Base-by-base conservation (phyloP, 768 basidiomycete genomes). In the Rhodocollybia butyracea region DNA sequence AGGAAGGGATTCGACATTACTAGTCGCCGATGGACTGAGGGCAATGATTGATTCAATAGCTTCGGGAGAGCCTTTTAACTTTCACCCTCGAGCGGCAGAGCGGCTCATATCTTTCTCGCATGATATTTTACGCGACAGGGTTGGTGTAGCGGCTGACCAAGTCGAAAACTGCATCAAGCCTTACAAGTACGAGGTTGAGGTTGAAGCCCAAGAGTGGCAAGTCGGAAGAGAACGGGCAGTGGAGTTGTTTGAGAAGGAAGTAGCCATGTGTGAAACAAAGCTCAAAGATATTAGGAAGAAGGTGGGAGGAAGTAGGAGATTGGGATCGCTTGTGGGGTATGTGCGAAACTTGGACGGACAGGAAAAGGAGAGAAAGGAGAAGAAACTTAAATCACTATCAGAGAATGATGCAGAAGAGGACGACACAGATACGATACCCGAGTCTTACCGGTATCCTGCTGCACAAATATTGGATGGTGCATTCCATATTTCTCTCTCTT, bases 151-250 rank as follows among this genome's bases (percentile, higher is more conserved):
- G n/a, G 89, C 92, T 4, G 97, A 99, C 68, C 96, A 98, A 72
- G 96, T 99, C 15, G 97, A 99, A 76, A 99, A 98, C 70, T 96
- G 93, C 70, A 98, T 99, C 78, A 99, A 99, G 72, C 97, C 96
- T 27, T 98, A 85, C 81, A 99, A 99, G 76, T 96, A 97, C 65
- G 96, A 98, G 65, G 87, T 98, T 26, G 97, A 99, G 67, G 89
- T 98, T 13, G 94, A 98, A 59, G 80, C 83, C 13, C 76, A 87
- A 39, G 97, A 99, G 69, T 99, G 97, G 97, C 91, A 92, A 62
- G 65, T 76, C 2, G 97, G 97, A 0, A 76, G 95, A 46, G 80
- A 79, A 61, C 76, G 83, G 47, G 83, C 92, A 1, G 80, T 92
- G 54, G 82, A 83, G 52, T 73, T 95, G 61, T 90, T 96, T 62